Evolutionary conservation across 2,329 filamentous ascomycete genomes (phyloP), one percentile per base, ranked within the genome.

Genomic region (Alternaria sp.): DNA sequence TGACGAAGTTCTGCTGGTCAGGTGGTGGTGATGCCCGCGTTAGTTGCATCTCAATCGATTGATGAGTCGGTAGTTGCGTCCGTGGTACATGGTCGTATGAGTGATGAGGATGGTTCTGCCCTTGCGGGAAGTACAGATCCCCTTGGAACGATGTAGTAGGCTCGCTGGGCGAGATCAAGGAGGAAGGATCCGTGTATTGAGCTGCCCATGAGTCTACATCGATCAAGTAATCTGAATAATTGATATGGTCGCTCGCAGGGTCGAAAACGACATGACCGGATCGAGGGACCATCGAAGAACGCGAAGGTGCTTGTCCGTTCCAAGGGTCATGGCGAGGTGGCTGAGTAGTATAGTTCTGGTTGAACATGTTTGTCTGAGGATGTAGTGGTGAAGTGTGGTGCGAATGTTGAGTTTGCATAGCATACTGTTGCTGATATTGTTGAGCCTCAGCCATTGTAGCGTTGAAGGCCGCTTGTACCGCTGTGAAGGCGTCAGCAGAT

Each of bases 261-360:
- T 77, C 76, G 54, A 77, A 76, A 36, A 75, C 58, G 18, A 67
- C 65, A 47, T 68, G 61, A 20, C 70, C 71, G n/a, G 72, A 66
- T 36, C 64, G 67, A n/a, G 74, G 73, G 11, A 68, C 53, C 59
- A 68, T 69, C 3, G 66, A 64, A 43, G 71, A 75, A 34, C 71
- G 67, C 18, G 64, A 65, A 43, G 72, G 74, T 9, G 66, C 67
- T 62, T 75, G 67, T 36, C 70, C 65, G 47, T 61, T 76, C 76
- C 76, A 78, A 41, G 74, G 73, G 39, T 73, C 73, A 30, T 75
- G 71, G 22, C 64, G 69, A 32, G 66, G 54, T 34, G 66, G 61
- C 26, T 76, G 73, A 26, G 51, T 63, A 4, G 70, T 68, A 41
- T 72, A 77, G 18, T 63, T 66, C 11, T 69, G 65, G n/a, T 63